These are phyloP conservation scores for Brassica incana DNA, from an alignment of 345 rosid genomes.

Conservation along the genomic window DNA sequence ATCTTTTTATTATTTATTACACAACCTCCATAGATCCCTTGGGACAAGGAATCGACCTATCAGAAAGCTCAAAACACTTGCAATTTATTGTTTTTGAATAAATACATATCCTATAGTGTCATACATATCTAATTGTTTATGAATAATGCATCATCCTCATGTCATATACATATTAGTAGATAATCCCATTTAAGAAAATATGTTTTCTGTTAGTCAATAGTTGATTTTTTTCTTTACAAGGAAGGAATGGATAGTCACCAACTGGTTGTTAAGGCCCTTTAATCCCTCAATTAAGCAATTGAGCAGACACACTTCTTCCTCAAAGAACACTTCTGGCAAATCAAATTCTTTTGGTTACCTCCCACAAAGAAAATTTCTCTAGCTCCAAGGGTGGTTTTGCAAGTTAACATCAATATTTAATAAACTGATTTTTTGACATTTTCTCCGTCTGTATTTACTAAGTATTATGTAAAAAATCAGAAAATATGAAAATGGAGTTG, in stretches of 20 bases:
- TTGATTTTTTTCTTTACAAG: slow-evolving; percentile 21
- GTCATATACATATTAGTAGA: not conserved
- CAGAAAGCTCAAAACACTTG: not conserved
- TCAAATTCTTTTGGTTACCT: slow-evolving; percentile 8
- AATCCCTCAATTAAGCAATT: slow-evolving; percentile 63
- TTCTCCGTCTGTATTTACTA: not conserved
- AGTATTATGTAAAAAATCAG: not conserved
- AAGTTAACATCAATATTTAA: not conserved
- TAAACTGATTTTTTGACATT: slow-evolving; percentile 25
- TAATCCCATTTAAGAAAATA: not conserved
- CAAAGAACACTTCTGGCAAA: slow-evolving; percentile 29
- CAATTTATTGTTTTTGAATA: slow-evolving; percentile 1
- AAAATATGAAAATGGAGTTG: slow-evolving; percentile 1
- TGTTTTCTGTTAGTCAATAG: slow-evolving; percentile 11
- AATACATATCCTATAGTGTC: not conserved
- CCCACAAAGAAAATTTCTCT: not conserved
- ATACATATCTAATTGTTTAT: not conserved
- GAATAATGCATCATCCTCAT: not conserved
- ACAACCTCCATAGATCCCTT: slow-evolving; percentile 39
- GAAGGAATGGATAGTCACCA: slow-evolving; percentile 46
- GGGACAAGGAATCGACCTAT: slow-evolving; percentile 31
- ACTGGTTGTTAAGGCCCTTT: slow-evolving; percentile 66
- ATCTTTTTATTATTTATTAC: slow-evolving; percentile 30
- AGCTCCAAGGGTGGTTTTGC: not conserved
- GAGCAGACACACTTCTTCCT: slow-evolving; percentile 36